These are phyloP conservation scores for Garcia nutans DNA, from an alignment of 345 rosid species.

Conservation along the genomic window DNA sequence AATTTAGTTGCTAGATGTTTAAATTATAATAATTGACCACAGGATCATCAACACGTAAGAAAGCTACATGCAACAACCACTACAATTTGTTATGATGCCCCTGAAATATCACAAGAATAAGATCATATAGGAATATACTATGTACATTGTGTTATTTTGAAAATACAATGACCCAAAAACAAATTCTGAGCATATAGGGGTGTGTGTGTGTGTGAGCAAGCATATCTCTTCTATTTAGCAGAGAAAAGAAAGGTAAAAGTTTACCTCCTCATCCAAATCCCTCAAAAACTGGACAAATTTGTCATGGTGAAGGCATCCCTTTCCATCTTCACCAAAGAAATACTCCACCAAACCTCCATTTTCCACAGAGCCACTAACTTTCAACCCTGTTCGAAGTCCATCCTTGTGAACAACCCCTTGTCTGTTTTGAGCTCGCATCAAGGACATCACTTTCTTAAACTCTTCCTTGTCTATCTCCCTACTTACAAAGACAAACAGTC, in stretches of 20 bases:
- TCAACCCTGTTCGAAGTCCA: constrained; percentile 66
- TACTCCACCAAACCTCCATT: constrained; percentile 82
- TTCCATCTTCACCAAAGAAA: constrained; percentile 90
- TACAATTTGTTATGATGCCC: not conserved
- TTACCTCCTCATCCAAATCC: constrained; percentile 73
- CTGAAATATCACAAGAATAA: not conserved
- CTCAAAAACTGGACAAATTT: constrained; percentile 73
- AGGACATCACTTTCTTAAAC: constrained; percentile 89
- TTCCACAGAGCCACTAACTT: constrained; percentile 59
- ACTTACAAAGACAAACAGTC: constrained; percentile 16
- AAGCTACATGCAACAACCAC: not conserved
- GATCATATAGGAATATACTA: not conserved
- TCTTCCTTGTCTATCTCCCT: constrained; percentile 83
- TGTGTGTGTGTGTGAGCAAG: not conserved
- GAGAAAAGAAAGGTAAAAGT: not conserved
- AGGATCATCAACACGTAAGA: not conserved
- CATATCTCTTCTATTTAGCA: not conserved
- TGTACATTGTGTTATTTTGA: no score
- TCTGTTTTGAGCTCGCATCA: constrained; percentile 83
- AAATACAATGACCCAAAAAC: no score
- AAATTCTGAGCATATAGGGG: no score
- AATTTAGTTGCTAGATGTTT: not conserved
- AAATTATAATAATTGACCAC: not conserved
- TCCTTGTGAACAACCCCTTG: constrained; percentile 72
- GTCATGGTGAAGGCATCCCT: constrained; percentile 55